Evolutionary conservation across 2,329 filamentous ascomycete species (phyloP).

Genomic region (Diaporthe citrichinensis): DNA sequence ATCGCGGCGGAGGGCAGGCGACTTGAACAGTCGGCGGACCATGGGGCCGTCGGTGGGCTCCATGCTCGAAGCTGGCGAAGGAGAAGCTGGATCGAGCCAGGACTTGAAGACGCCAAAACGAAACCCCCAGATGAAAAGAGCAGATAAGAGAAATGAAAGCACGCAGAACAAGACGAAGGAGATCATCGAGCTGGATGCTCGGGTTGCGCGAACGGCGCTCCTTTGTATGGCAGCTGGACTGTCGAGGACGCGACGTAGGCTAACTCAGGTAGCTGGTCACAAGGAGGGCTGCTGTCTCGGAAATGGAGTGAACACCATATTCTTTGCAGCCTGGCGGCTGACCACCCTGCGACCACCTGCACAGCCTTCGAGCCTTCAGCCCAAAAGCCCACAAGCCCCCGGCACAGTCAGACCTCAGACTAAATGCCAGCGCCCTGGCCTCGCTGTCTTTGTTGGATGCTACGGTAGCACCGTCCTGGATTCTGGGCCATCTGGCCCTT

Average conservation of each 20-base stretch:
- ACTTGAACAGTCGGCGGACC: constrained; percentile 10
- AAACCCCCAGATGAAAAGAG: not conserved
- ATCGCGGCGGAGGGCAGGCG: constrained; percentile 21
- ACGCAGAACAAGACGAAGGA: constrained; percentile 8
- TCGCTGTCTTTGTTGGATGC: not conserved
- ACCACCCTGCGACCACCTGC: constrained; percentile 13
- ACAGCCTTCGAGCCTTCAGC: not conserved
- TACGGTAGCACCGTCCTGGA: constrained; percentile 1
- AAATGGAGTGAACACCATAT: constrained; percentile 37
- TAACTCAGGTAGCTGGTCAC: constrained; percentile 6
- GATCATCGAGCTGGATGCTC: not conserved
- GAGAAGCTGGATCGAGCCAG: constrained; percentile 3
- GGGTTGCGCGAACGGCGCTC: not conserved
- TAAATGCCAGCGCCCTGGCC: not conserved
- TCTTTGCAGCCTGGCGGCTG: constrained; percentile 28
- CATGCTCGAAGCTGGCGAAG: constrained; percentile 18
- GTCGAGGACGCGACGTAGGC: not conserved
- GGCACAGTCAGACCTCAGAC: not conserved
- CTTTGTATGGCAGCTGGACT: constrained; percentile 6
- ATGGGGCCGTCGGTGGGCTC: constrained; percentile 18
- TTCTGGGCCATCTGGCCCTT: not conserved
- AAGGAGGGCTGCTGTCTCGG: constrained; percentile 16
- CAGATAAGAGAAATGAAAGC: constrained; percentile 9
- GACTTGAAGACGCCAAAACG: not conserved
- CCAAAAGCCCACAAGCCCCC: not conserved